A percentile compares a stretch with the other conserved stretches of the same genome.
Conservation (phyloP, 1,284 basidiomycete genomes). For the Trichosporon sp. region DNA sequence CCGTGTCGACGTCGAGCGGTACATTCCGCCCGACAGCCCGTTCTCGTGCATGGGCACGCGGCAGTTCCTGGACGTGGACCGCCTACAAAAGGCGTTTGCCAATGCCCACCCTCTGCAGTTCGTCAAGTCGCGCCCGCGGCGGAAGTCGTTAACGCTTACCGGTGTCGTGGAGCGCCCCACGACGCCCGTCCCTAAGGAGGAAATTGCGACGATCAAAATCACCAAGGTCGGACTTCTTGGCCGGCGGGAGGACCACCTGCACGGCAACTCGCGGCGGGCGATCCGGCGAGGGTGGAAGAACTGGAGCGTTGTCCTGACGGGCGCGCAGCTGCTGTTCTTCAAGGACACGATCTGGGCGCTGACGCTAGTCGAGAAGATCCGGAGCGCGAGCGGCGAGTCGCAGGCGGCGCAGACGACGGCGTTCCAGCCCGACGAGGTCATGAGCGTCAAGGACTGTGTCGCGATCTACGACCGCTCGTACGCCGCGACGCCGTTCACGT, state of each 20-base stretch:
- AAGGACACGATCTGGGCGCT: slow-evolving; percentile 71
- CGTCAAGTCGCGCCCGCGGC: slow-evolving; percentile 15
- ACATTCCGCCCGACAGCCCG: slow-evolving; percentile 65
- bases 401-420: slow-evolving; percentile 55
- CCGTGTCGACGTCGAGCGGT: slow-evolving; percentile 64
- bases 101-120: slow-evolving; percentile 65
- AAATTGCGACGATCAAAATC: slow-evolving; percentile 59
- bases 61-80: slow-evolving; percentile 64
- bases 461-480: slow-evolving; percentile 76
- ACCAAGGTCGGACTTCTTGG: slow-evolving; percentile 76
- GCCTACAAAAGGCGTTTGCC: slow-evolving; percentile 65
- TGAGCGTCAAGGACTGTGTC: slow-evolving; percentile 71
- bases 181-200: slow-evolving; percentile 16
- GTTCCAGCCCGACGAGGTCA: slow-evolving; percentile 80
- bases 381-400: slow-evolving; percentile 28
- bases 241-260: slow-evolving; percentile 57
- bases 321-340: slow-evolving; percentile 86
- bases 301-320: slow-evolving; percentile 81
- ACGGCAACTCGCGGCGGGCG: background rate
- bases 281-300: slow-evolving; percentile 74
- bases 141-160: slow-evolving; percentile 18
- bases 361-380: slow-evolving; percentile 57
- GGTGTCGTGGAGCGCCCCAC: background rate
- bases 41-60: slow-evolving; percentile 71
- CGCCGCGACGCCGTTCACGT: slow-evolving; percentile 67